Evolutionary conservation across 805 yeast genomes (phyloP), one percentile per base, ranked within the genome.

Genomic region (Zygosaccharomyces siamensis): DNA sequence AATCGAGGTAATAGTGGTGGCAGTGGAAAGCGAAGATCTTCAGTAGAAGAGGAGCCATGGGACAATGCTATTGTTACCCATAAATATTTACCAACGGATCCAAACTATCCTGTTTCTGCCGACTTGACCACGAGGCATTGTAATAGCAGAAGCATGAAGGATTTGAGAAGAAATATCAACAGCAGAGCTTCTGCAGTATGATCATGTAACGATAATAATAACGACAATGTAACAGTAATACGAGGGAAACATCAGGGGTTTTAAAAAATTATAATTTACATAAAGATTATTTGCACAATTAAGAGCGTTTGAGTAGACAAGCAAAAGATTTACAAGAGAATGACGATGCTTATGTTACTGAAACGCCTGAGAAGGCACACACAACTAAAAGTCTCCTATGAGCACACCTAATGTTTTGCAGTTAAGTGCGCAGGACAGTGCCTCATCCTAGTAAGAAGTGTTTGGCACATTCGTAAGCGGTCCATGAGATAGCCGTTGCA

Each of bases 401-500:
- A 23, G 24, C 24, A 23, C 24, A 23, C 24, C 24, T 23, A 23
- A 23, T 23, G 3, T 23, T 23, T 23, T 23, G 24, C 24, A 23
- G 24, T 4, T 23, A 23, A 23, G 24, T 23, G 24, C 6, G 24
- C 24, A 23, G 24, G 24, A 23, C 6, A 23, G 24, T 23, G 24
- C 24, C 24, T 23, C 14, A 30, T 14, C 37, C 37, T 36, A 52
- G 44, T 39, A 72, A 53, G 56, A 70, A 66, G 52, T 71, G 72
- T 49, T 92, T 92, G 39, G 97, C 97, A 92, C 90, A 87, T 67
- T 92, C 99, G 68, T 92, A 92, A 24, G 96, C 88, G 1, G 98
- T 92, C 98, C 98, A 92, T 55, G 95, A 83, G 53, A 92, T 89
- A 18, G 98, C 98, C 7, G 98, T 92, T 40, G 95, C 83, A 20